Evolutionary conservation across 192 early-diverging fungal species (phyloP), one percentile per base, ranked within the genome.

Genomic region (Podila epigama): DNA sequence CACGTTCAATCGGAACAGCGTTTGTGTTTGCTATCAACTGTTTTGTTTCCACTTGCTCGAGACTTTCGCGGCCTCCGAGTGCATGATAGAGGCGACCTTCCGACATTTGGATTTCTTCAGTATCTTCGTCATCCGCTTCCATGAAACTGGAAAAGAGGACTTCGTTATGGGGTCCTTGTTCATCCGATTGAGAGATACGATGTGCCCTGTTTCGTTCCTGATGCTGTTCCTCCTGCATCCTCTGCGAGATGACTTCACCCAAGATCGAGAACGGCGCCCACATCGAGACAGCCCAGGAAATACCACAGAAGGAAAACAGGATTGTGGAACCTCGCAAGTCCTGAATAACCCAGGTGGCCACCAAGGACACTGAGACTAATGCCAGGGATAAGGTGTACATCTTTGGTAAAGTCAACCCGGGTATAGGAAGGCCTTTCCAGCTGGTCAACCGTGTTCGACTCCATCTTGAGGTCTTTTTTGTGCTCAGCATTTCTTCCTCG

Each of bases 251-350:
- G 66, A 86, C 85, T 82, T 94, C 93, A 36, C 95, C 95, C 35
- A 99, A 75, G 20, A 99, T 82, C 0, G 94, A 91, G 73, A 97
- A 97, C 5, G 97, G 97, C 8, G 93, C 90, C 97, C 97, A 99
- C 84, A 92, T 89, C 16, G 88, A 83, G 16, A 93, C 85, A 5
- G 93, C 93, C 95, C 96, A 99, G 3, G 92, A 83, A 37, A 97
- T 73, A 6, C 97, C 95, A 50, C 88, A 88, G 6, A 85, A 34
- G 1, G 90, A 89, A 70, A 98, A 88, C 10, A 96, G 53, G 50
- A 87, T 53, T 4, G 89, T 89, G 0, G 95, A 94, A 18, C 84
- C 78, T 2, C 22, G 41, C 20, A 90, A 80, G 25, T 79, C 84
- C 1, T 69, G 70, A 20, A 89, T 79, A 33, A 86, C 83, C 42